Percentiles rank a stretch among this genome's conserved stretches.
These are phyloP conservation scores for Coemansia sp. DNA, from an alignment of 192 early-diverging fungal genomes.

Conservation along the genomic window DNA sequence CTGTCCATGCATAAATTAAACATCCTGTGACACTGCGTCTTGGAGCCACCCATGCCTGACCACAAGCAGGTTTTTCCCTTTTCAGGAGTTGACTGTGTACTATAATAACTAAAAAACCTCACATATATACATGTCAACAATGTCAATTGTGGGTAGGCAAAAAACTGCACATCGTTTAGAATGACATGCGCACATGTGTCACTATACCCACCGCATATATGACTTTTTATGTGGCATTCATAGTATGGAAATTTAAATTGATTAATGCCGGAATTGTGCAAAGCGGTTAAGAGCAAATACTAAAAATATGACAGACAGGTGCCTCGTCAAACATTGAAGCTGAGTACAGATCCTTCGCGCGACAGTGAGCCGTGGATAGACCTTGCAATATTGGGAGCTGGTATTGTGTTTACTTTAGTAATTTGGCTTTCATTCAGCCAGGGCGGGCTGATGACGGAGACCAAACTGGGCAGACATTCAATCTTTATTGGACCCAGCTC, in stretches of 20 bases:
- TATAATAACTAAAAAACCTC: too few relatives aligned
- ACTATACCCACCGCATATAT: not conserved
- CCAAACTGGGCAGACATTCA: conserved; percentile 43
- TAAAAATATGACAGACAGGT: not conserved
- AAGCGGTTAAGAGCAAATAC: not conserved
- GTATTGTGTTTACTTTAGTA: conserved; percentile 21
- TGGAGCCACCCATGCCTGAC: too few relatives aligned
- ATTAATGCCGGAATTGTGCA: not conserved
- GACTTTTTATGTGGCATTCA: not conserved
- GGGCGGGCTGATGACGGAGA: conserved; percentile 37
- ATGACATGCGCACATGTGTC: not conserved
- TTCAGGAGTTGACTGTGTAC: too few relatives aligned
- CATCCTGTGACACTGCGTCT: not conserved
- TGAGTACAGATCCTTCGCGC: conserved; percentile 37
- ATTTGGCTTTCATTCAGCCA: conserved; percentile 42
- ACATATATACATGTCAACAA: too few relatives aligned
- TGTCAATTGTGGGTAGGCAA: not conserved
- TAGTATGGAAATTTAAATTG: not conserved
- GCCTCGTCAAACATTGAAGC: conserved; percentile 24
- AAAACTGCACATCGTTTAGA: not conserved
- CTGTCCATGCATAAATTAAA: not conserved
- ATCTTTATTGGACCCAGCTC: conserved; percentile 52
- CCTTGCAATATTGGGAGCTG: conserved; percentile 21
- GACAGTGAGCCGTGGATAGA: conserved; percentile 40
- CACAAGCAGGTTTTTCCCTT: too few relatives aligned